Base-by-base conservation (phyloP, 345 rosid species). In the Limnanthes douglasii region DNA sequence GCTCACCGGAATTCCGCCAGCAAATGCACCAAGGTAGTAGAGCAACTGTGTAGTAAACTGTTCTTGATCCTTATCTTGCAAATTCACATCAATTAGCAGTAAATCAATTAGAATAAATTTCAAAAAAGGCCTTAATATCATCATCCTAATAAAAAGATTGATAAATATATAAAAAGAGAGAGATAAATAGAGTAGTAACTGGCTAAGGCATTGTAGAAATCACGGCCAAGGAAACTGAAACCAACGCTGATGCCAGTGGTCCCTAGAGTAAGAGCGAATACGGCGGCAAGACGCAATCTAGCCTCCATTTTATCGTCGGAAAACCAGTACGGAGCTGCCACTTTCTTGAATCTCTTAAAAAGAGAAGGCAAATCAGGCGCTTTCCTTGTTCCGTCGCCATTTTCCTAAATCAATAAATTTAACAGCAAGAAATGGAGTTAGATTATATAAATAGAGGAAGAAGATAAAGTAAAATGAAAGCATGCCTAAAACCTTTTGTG, bases 1-100 rank as follows among this genome's bases (percentile, higher is more conserved):
- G 60, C 90, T 73, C 80, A 88, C 97, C 69, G 97, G 97, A 45
- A 88, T 82, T 39, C 97, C 97, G 33, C 65, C 80, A 54, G 97
- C 93, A 51, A 88, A 88, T 32, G 20, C 83, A 44, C 80, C 80
- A 21, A 88, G 76, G 65, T 88, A 88, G 57, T 88, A 88, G 11
- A 75, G 25, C 29, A 88, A 66, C 54, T 88, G 95, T 65, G 65
- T 82, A 9, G 82, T 64, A 64, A 88, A 88, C 50, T 88, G 97
- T 32, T 82, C 86, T 53, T 78, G 72, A 57, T 88, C 97, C 66
- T 88, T 88, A 54, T 88, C 93, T 85, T 33, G 12, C 25, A 8
- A 16, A 43, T 10, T 32, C 13, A 11, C 6, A 25, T 28, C 7
- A 21, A 21, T 7, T 21, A 11, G 6, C 12, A 11, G 11, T 10